A percentile compares a stretch with the other conserved stretches of the same genome.
These are phyloP conservation scores for Argentina anserina DNA, from an alignment of 306 rosid species.

Conservation along the genomic window DNA sequence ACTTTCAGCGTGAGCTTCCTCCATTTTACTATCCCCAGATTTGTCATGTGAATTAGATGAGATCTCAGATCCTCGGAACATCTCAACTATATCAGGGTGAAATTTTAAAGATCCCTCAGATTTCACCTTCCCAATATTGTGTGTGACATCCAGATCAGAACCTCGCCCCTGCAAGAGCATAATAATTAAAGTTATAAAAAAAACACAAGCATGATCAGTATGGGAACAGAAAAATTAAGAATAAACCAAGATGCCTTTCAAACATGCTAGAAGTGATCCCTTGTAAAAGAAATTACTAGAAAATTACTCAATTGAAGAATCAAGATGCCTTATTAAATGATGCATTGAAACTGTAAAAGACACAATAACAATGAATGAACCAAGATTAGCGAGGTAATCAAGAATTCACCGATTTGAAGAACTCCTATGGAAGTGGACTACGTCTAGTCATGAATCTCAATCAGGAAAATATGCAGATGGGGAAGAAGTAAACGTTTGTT, in stretches of 20 bases:
- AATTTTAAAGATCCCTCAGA: conserved; percentile 19
- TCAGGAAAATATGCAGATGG: neutral
- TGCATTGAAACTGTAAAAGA: neutral
- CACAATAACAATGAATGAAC: neutral
- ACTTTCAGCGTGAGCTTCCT: conserved; percentile 26
- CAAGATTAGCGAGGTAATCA: neutral
- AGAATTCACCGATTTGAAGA: neutral
- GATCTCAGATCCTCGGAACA: conserved; percentile 28
- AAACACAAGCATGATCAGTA: too few relatives aligned
- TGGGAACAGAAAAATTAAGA: neutral
- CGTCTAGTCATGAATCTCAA: neutral
- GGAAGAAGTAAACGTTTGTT: neutral
- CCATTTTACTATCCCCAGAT: conserved; percentile 23
- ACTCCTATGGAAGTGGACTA: neutral
- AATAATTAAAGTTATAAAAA: neutral
- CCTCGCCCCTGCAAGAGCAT: conserved; percentile 26
- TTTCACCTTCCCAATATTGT: neutral
- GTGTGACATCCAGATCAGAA: conserved; percentile 26
- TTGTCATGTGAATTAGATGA: conserved; percentile 28
- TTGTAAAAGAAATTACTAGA: neutral
- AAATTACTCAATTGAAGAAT: neutral
- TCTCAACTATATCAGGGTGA: conserved; percentile 15
- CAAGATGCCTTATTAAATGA: neutral
- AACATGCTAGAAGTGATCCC: neutral
- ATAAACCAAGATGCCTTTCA: conserved; percentile 22